These are phyloP conservation scores for Stereocaulon alpinum DNA, from an alignment of 495 filamentous ascomycete species.

Conservation along the genomic window DNA sequence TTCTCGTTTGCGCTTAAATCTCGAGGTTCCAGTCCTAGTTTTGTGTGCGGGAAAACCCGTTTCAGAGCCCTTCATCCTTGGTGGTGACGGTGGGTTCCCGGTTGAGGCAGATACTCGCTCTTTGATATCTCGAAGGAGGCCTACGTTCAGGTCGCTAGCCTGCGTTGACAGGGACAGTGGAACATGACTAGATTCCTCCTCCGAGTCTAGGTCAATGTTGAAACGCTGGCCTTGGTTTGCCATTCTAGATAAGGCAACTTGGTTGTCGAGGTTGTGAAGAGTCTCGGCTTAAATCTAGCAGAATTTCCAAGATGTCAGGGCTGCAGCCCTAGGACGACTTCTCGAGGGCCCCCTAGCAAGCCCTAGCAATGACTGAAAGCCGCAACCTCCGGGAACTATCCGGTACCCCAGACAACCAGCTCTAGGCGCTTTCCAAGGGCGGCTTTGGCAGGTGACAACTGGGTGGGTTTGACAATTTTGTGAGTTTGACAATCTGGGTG, in stretches of 20 bases:
- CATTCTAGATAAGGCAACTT: slow-evolving; percentile 30
- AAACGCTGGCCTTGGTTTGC: slow-evolving; percentile 52
- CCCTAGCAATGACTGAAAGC: no score
- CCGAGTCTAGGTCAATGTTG: slow-evolving; percentile 36
- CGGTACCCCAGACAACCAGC: no score
- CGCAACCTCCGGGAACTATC: no score
- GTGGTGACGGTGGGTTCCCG: slow-evolving; percentile 52
- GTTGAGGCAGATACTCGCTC: slow-evolving; percentile 51
- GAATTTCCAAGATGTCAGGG: no score
- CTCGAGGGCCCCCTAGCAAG: no score
- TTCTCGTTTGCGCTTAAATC: slow-evolving; percentile 10
- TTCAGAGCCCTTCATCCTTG: slow-evolving; percentile 43
- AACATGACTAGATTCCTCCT: slow-evolving; percentile 27
- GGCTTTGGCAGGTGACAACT: no score
- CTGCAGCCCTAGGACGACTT: no score
- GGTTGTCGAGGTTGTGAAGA: no score
- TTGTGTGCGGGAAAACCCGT: slow-evolving; percentile 84
- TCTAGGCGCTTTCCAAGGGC: no score
- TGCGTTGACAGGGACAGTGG: slow-evolving; percentile 19
- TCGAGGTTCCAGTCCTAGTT: slow-evolving; percentile 41
- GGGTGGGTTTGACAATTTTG: no score
- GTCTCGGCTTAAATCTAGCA: no score
- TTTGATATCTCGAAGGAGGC: slow-evolving; percentile 64
- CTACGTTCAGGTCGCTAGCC: slow-evolving; percentile 26
- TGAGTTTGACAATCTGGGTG: no score